phyloP scores from a whole-genome alignment of 371 early-diverging fungal genomes.

The Rhizopus stolonifer region DNA sequence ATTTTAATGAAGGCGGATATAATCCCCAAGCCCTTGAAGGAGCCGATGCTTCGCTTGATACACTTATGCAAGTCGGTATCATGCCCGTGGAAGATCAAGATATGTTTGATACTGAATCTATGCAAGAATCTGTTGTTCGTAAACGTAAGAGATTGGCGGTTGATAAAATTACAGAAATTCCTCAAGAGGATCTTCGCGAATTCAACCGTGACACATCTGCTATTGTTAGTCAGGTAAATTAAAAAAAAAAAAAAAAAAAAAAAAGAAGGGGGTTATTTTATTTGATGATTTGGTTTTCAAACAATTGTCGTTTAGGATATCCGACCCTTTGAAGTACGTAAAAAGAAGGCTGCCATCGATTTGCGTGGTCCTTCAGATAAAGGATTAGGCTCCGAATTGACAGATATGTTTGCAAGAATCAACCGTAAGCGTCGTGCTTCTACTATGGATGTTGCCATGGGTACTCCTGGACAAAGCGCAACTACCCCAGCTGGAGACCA shows the following conservation, averaged over 20 bases:
- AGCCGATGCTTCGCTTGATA: conserved; percentile 19
- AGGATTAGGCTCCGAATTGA: conserved; percentile 10
- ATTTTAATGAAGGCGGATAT: conserved; percentile 5
- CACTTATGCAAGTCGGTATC: conserved; percentile 35
- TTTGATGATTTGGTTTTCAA: no score
- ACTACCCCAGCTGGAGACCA: conserved; percentile 10
- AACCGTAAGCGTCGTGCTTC: conserved; percentile 23
- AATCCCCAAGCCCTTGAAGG: not conserved
- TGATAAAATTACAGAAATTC: conserved; percentile 71
- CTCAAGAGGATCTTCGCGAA: conserved; percentile 49
- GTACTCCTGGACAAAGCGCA: conserved; percentile 10
- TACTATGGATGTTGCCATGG: not conserved
- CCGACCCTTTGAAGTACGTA: not conserved
- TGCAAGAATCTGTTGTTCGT: conserved; percentile 19
- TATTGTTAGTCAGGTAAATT: conserved; percentile 30
- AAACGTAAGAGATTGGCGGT: conserved; percentile 62
- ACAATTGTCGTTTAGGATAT: not conserved
- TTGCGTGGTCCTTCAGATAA: conserved; percentile 11
- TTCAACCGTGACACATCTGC: conserved; percentile 53
- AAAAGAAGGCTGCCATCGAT: not conserved
- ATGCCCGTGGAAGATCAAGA: conserved; percentile 23
- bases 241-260: not conserved
- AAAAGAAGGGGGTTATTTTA: not conserved
- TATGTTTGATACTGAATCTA: conserved; percentile 31
- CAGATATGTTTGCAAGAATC: conserved; percentile 13